Evolutionary conservation across 495 filamentous ascomycete genomes (phyloP), one percentile per base, ranked within the genome.

Genomic region (Talaromyces ruber): DNA sequence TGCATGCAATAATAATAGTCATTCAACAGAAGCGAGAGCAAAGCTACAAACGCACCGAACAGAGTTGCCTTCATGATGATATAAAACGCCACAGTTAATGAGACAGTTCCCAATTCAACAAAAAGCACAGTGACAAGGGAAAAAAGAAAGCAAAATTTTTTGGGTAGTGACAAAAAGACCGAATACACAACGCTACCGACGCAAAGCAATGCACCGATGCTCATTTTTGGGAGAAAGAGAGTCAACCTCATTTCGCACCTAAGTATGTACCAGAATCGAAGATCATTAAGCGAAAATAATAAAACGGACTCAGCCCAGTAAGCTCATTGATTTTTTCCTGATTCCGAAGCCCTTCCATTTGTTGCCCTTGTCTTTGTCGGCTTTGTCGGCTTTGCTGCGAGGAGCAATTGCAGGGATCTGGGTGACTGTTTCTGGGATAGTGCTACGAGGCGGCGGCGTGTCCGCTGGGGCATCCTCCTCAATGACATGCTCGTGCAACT

Each of bases 281-380:
- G 29, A 34, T 22, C 24, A 16, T 29, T 58, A 16, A n/a, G 14
- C 5, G 12, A 12, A 16, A 21, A 28, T 30, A 12, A 47, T 11
- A 18, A 7, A 0, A 47, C 16, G 16, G 0, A 45, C 47, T 59
- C 43, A 60, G 39, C 59, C 28, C 7, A 60, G 39, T 25, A 53
- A 50, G 22, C 52, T 72, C 65, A 78, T 57, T 70, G 70, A 73
- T 62, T 76, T 80, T 65, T 76, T 80, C 39, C 72, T 66, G 43
- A 80, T 63, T 60, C 73, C 73, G 67, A 78, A 78, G 43, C 72
- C 74, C 58, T 71, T 75, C 62, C 74, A 72, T 68, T 74, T 79
- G 54, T 64, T 72, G 61, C 47, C 64, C 61, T 62, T 63, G 50
- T 67, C 67, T 64, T 54, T 56, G 12, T 70, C 70, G 11, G 64